These are phyloP conservation scores for Aphanocladium album DNA, from an alignment of 2,329 filamentous ascomycete genomes.

Conservation along the genomic window DNA sequence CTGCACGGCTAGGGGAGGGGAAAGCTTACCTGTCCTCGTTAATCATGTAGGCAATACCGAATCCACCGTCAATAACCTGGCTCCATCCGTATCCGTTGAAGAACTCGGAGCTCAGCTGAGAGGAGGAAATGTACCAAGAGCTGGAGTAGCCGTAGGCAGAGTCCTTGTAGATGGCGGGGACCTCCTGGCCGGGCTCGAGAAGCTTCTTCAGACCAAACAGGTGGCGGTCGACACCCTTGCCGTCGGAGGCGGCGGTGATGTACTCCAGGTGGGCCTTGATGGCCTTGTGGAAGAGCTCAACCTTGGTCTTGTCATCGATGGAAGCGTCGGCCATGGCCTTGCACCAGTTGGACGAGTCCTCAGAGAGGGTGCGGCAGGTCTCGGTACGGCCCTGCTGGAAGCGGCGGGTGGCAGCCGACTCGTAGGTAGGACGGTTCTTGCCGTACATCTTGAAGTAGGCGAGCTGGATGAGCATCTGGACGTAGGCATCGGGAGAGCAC, in stretches of 20 bases:
- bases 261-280: conserved; percentile 82
- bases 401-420: conserved; percentile 88
- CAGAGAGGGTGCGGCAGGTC: conserved; percentile 87
- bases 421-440: conserved; percentile 95
- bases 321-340: conserved; percentile 71
- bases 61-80: conserved; percentile 93
- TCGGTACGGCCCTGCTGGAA: conserved; percentile 97
- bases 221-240: conserved; percentile 91
- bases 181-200: conserved; percentile 70
- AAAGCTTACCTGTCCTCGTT: conserved; percentile 80
- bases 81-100: conserved; percentile 99
- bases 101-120: conserved; percentile 90
- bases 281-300: conserved; percentile 76
- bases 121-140: conserved; percentile 85
- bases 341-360: conserved; percentile 89
- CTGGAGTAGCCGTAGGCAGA: conserved; percentile 77
- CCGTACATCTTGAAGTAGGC: conserved; percentile 99
- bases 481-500: conserved; percentile 94
- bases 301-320: conserved; percentile 58
- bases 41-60: conserved; percentile 99
- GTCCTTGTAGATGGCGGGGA: conserved; percentile 82
- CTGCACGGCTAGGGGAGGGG: neutral
- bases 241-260: conserved; percentile 82
- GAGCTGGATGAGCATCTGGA: conserved; percentile 97
- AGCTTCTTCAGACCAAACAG: conserved; percentile 96